Evolutionary conservation across 345 rosid genomes (phyloP).

Genomic region (Murraya paniculata): DNA sequence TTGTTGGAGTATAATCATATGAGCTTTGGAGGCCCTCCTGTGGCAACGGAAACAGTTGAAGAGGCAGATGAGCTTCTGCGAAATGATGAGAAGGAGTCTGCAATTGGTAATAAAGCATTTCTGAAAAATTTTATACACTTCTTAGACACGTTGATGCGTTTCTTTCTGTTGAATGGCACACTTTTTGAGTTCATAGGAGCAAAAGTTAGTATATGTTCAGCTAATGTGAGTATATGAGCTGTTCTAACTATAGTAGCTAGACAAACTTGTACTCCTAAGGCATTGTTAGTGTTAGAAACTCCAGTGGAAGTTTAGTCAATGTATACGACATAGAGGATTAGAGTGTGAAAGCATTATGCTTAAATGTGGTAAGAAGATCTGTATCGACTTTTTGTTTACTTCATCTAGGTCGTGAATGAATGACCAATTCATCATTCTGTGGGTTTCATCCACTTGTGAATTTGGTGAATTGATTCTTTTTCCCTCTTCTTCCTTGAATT

Average conservation of each 20-base stretch:
- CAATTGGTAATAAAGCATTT: constrained; percentile 50
- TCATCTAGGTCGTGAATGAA: neutral
- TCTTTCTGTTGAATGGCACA: neutral
- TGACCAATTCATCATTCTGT: neutral
- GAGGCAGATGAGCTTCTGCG: constrained; percentile 73
- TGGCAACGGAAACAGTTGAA: constrained; percentile 63
- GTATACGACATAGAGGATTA: neutral
- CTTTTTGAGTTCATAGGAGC: neutral
- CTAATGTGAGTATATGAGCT: neutral
- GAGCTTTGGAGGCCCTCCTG: constrained; percentile 97
- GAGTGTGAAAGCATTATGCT: neutral
- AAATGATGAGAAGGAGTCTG: constrained; percentile 62
- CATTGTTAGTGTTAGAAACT: neutral
- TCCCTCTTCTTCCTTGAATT: neutral
- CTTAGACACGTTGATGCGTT: neutral
- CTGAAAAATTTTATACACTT: neutral
- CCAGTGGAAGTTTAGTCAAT: neutral
- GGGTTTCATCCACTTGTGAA: neutral
- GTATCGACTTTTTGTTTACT: neutral
- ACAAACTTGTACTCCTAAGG: neutral
- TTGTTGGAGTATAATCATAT: constrained; percentile 82
- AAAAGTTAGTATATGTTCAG: neutral
- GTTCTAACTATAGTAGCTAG: neutral
- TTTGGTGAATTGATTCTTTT: neutral
- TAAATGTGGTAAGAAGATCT: neutral